Base-by-base conservation (phyloP, 2,329 filamentous ascomycete species). In the Ceratocystis alfenasii region DNA sequence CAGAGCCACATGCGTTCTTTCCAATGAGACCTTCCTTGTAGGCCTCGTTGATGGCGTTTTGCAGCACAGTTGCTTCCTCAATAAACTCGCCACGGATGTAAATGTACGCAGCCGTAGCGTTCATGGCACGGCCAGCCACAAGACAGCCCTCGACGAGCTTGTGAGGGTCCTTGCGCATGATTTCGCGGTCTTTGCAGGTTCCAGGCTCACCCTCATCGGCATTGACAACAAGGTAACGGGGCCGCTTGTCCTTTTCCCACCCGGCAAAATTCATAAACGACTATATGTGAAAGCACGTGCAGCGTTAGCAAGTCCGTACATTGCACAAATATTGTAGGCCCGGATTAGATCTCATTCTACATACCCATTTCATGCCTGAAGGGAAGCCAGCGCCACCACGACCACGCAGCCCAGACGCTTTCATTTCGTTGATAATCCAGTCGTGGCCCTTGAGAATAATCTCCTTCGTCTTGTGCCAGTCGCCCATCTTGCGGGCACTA, bases 201-300 rank as follows among this genome's bases (percentile, higher is more conserved):
- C 94, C 94, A 36, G 94, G 94, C 79, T 99, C 94, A 74, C 94
- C 94, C 80, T 99, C 94, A 76, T 99, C 94, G 71, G 94, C 94
- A 74, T 99, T 99, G 80, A 99, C 90, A 69, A 99, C 93, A 65
- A 99, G 82, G 75, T 99, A 99, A 73, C 94, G 87, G 70, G 94
- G 94, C 79, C 95, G 95, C 72, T 78, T 88, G 76, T 97, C 94
- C 80, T 99, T 95, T 73, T 99, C 93, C 94, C 94, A 99, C 73
- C 91, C 94, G 79, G 96, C 96, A 82, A 93, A 92, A 83, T 99
- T 99, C 94, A 99, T 99, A 78, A 99, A 99, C 62, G 92, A 96
- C 91, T 95, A 73, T 44, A 45, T 15, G 59, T 22, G 8, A 15
- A 45, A 53, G 17, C 5, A 48, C 22, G 50, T 25, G 25, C 15